Conservation (phyloP, 2,329 filamentous ascomycete species). For the Dactylellina drechsleri region DNA sequence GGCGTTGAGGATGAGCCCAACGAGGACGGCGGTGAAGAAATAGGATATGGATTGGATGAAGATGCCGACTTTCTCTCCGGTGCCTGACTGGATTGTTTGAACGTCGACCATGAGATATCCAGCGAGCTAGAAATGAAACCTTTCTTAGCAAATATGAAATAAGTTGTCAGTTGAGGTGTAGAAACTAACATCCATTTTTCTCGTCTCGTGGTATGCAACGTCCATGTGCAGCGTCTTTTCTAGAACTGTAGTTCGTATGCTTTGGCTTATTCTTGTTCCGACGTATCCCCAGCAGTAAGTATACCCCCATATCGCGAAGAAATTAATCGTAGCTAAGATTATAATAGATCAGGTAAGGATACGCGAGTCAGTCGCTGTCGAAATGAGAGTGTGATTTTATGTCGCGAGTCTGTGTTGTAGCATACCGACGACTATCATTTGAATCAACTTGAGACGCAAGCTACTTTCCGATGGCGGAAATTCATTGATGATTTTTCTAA, state of each 20-base stretch:
- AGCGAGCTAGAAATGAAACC: constrained; percentile 66
- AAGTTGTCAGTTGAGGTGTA: not conserved
- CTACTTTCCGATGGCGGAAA: constrained; percentile 66
- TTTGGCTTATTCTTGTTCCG: constrained; percentile 65
- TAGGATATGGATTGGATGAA: constrained; percentile 72
- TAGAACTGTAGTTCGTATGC: constrained; percentile 64
- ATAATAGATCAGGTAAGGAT: constrained; percentile 60
- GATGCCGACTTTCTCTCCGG: constrained; percentile 76
- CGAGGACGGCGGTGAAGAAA: constrained; percentile 73
- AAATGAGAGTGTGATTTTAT: constrained; percentile 49
- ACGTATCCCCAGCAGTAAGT: constrained; percentile 66
- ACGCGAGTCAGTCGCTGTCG: not conserved
- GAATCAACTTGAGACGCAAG: constrained; percentile 62
- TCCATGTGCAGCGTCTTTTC: constrained; percentile 66
- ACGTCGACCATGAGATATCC: constrained; percentile 73
- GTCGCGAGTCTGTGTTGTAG: constrained; percentile 21
- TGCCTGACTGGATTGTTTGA: constrained; percentile 73
- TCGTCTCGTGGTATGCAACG: constrained; percentile 66
- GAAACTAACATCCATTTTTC: constrained; percentile 65
- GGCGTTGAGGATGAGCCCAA: constrained; percentile 73
- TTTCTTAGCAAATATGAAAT: too few relatives aligned
- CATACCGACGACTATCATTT: constrained; percentile 62
- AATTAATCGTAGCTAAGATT: constrained; percentile 61
- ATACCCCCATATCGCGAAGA: constrained; percentile 66
- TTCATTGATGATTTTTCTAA: constrained; percentile 64